Conservation (phyloP, 1,139 yeast species). For the Suhomyces taliae region DNA sequence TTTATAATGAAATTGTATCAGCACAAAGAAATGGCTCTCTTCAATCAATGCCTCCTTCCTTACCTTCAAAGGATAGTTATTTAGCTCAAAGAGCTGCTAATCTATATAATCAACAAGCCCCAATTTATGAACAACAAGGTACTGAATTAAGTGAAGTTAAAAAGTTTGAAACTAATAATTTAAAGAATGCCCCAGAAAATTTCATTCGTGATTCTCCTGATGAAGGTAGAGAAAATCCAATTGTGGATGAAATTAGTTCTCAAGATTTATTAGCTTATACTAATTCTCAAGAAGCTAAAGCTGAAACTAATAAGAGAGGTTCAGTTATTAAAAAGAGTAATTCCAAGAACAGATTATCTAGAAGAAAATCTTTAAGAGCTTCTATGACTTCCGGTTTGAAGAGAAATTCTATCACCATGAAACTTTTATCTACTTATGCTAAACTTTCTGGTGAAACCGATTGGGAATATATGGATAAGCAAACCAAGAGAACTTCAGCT, state of each 20-base stretch:
- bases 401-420: constrained; percentile 70
- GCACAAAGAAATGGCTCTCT: constrained; percentile 34
- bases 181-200: neutral
- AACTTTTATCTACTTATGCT: constrained; percentile 68
- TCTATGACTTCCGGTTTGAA: constrained; percentile 50
- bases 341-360: constrained; percentile 36
- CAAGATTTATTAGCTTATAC: constrained; percentile 33
- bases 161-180: constrained; percentile 3
- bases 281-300: constrained; percentile 16
- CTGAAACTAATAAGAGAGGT: constrained; percentile 26
- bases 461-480: constrained; percentile 71
- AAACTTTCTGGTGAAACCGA: constrained; percentile 65
- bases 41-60: constrained; percentile 39
- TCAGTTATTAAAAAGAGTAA: constrained; percentile 31
- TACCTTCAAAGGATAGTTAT: constrained; percentile 41
- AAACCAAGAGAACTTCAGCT: constrained; percentile 72
- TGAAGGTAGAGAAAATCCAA: constrained; percentile 21
- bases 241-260: constrained; percentile 25
- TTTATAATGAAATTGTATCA: constrained; percentile 46
- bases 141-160: constrained; percentile 8
- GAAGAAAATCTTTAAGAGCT: constrained; percentile 41
- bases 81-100: constrained; percentile 8
- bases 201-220: constrained; percentile 9
- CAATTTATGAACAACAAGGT: constrained; percentile 11
- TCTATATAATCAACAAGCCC: constrained; percentile 10